Conservation (phyloP, 2,329 filamentous ascomycete species). For the Dactylonectria estremocensis region DNA sequence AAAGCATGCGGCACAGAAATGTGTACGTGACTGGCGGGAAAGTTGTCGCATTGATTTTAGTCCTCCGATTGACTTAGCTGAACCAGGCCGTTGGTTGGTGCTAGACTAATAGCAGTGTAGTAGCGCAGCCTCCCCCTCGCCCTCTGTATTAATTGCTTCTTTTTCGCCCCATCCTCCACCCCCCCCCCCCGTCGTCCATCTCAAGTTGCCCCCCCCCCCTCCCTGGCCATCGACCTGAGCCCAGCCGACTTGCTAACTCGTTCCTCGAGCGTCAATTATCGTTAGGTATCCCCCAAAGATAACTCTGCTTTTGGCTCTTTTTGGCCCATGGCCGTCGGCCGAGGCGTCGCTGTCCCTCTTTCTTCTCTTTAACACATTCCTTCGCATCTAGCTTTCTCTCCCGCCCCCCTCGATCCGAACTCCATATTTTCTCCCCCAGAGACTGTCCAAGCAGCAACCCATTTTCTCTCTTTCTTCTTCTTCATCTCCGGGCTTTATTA, state of each 20-base stretch:
- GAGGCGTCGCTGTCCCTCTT: slow-evolving; percentile 14
- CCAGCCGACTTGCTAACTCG: too few relatives aligned
- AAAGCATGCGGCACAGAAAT: neutral
- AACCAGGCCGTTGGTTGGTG: slow-evolving; percentile 7
- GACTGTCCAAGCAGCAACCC: slow-evolving; percentile 9
- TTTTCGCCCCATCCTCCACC: neutral
- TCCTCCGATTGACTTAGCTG: neutral
- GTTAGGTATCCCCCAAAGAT: slow-evolving; percentile 33
- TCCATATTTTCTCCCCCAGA: slow-evolving; percentile 6
- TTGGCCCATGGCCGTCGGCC: slow-evolving; percentile 28
- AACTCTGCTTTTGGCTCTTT: slow-evolving; percentile 25
- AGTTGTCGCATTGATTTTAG: neutral
- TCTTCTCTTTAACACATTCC: slow-evolving; percentile 29
- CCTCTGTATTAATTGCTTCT: slow-evolving; percentile 8
- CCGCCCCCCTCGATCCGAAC: slow-evolving; percentile 1
- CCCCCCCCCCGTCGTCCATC: neutral
- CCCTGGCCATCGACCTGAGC: slow-evolving; percentile 11
- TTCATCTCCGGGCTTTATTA: neutral
- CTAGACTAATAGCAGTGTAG: neutral
- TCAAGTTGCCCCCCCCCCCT: neutral
- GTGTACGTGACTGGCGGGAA: neutral
- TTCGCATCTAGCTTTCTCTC: slow-evolving; percentile 22
- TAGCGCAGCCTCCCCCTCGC: neutral
- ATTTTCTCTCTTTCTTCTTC: neutral
- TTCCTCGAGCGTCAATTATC: slow-evolving; percentile 10